Base-by-base conservation (phyloP, 345 rosid species). In the Lenwebbia sp. region DNA sequence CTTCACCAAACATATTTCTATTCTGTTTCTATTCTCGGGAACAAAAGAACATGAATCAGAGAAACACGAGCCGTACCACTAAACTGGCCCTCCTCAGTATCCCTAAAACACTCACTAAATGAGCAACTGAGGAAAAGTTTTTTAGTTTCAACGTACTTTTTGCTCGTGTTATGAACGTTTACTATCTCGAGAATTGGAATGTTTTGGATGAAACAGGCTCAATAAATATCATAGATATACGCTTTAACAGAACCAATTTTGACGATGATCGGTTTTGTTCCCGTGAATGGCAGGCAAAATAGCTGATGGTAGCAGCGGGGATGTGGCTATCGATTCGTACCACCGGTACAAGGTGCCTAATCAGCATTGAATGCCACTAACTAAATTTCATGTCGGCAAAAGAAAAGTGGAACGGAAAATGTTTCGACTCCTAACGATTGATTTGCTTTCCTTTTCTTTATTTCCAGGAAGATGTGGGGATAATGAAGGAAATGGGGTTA, bases 311-410 rank as follows among this genome's bases (percentile, higher is more conserved):
- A 87, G 91, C 81, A 94, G 81, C 23, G 98, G 95, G 84, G 92
- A 94, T 41, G 89, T 90, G 25, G 94, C 95, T 7, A 2, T 85
- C 33, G 94, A 94, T 85, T 85, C 87, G 9, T 94, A 94, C 87
- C 90, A 91, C 87, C 90, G 90, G 19, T 94, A 92, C 88, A 91
- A 91, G 96, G 96, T 92, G 51, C 47, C 4, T 19, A 23, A 23
- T 70, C 13, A 19, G 47, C 49, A 44, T 56, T 19, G 21, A 25
- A 14, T 81, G 12, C 28, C 54, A 82, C 54, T 6, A 25, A 47
- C 17, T 12, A 82, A 25, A n/a, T n/a, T n/a, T 28, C 40, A 40
- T 7, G 40, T 50, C 14, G 21, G 33, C 47, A 33, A 70, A 19
- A 17, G 76, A 17, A 70, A 50, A 53, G 5, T 17, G 54, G 54